These are phyloP conservation scores for Anisodus acutangulus DNA, from an alignment of 257 asterid species.

Conservation along the genomic window DNA sequence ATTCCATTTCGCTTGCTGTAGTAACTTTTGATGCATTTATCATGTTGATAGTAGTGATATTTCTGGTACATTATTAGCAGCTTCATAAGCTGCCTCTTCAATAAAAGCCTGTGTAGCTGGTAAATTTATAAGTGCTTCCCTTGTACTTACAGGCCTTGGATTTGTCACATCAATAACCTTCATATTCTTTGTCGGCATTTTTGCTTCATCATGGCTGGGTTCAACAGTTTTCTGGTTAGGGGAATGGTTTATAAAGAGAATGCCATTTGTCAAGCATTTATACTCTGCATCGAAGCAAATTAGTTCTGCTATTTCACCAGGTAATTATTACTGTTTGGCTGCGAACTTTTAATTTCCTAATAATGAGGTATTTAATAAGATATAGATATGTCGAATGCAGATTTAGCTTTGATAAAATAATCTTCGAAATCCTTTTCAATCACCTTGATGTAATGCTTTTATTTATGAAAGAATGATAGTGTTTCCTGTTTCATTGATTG, in stretches of 20 bases:
- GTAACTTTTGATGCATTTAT: constrained; percentile 16
- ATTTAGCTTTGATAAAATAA: not conserved
- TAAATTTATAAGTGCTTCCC: constrained; percentile 20
- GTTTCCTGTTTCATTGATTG: constrained; percentile 17
- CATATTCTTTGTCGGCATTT: constrained; percentile 78
- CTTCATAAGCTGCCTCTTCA: constrained; percentile 17
- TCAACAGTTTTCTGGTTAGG: constrained; percentile 88
- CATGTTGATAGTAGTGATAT: constrained; percentile 9
- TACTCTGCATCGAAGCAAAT: constrained; percentile 92
- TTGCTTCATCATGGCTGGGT: constrained; percentile 96
- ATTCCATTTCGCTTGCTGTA: constrained; percentile 25
- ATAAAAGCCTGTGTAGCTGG: constrained; percentile 22
- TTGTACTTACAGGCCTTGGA: constrained; percentile 79
- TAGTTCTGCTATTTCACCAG: constrained; percentile 92
- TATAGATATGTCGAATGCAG: not conserved
- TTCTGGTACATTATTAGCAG: not conserved
- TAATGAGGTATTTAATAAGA: constrained; percentile 26
- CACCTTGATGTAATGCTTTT: not conserved
- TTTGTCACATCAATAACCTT: constrained; percentile 79
- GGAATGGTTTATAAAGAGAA: constrained; percentile 86
- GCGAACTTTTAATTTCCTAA: constrained; percentile 1
- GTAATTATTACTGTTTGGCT: constrained; percentile 42
- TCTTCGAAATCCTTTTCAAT: constrained; percentile 13
- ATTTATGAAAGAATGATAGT: not conserved
- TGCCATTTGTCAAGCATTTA: constrained; percentile 85